A percentile compares a stretch with the other conserved stretches of the same genome.
phyloP scores from a whole-genome alignment of 805 yeast species.

The Spathaspora gorwiae region DNA sequence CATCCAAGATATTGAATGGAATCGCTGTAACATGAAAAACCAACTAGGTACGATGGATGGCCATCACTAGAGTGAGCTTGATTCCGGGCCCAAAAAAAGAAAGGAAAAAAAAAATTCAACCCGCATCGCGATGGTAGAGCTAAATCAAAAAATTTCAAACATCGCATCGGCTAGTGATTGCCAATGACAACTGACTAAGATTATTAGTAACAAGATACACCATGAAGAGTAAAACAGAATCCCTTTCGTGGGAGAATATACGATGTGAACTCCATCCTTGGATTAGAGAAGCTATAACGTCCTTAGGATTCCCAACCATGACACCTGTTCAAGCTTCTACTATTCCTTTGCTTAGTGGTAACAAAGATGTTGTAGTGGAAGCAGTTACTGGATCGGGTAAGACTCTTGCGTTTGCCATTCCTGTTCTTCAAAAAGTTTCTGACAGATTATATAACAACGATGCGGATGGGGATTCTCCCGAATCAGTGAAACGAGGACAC shows the following conservation, averaged over 20 bases:
- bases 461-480: slow-evolving; percentile 16
- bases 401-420: slow-evolving; percentile 84
- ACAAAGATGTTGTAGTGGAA: slow-evolving; percentile 94
- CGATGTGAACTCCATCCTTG: slow-evolving; percentile 58
- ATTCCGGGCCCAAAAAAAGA: too few relatives aligned
- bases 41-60: too few relatives aligned
- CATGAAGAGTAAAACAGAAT: slow-evolving; percentile 25
- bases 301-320: slow-evolving; percentile 75
- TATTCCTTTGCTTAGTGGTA: slow-evolving; percentile 74
- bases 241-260: slow-evolving; percentile 61
- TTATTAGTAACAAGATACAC: not conserved
- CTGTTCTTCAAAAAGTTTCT: slow-evolving; percentile 65
- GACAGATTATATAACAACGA: slow-evolving; percentile 19
- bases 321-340: slow-evolving; percentile 97
- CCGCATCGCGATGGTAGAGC: not conserved
- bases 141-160: not conserved
- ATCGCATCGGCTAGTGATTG: not conserved
- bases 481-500: slow-evolving; percentile 53
- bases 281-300: slow-evolving; percentile 65
- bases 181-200: not conserved
- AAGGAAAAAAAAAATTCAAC: too few relatives aligned
- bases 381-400: slow-evolving; percentile 99
- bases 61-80: too few relatives aligned
- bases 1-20: not conserved
- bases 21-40: slow-evolving; percentile 1